These are phyloP conservation scores for Fusarium longipes DNA, from an alignment of 2,329 filamentous ascomycete genomes.

Conservation along the genomic window DNA sequence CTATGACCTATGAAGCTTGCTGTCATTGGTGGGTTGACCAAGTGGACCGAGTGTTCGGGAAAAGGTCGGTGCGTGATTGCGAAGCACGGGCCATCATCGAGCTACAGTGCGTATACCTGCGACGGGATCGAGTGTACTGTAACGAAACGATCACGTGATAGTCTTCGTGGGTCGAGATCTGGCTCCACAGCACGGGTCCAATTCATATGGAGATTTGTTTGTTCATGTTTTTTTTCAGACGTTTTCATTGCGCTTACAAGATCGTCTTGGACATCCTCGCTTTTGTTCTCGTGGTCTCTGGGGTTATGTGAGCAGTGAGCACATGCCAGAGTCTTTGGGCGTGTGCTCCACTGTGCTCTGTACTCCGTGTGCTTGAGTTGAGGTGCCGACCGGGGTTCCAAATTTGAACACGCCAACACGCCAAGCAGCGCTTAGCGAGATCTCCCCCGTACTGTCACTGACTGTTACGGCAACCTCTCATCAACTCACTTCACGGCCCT, in stretches of 20 bases:
- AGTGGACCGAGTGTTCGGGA: slow-evolving; percentile 34
- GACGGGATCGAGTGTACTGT: slow-evolving; percentile 43
- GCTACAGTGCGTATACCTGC: slow-evolving; percentile 8
- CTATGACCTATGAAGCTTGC: slow-evolving; percentile 18
- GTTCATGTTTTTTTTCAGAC: slow-evolving; percentile 29
- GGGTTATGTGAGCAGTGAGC: slow-evolving; percentile 42
- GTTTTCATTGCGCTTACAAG: slow-evolving; percentile 20
- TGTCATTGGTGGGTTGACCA: slow-evolving; percentile 45
- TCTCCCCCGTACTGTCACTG: slow-evolving; percentile 42
- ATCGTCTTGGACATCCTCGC: slow-evolving; percentile 15
- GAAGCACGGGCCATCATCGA: slow-evolving; percentile 26
- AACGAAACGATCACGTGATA: slow-evolving; percentile 51
- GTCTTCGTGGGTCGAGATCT: slow-evolving; percentile 47
- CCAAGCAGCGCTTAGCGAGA: slow-evolving; percentile 52
- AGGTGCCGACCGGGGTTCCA: slow-evolving; percentile 40
- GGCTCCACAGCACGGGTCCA: slow-evolving; percentile 42
- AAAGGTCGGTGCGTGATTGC: slow-evolving; percentile 42
- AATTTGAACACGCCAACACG: slow-evolving; percentile 48
- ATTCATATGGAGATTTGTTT: slow-evolving; percentile 42
- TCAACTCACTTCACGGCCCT: slow-evolving; percentile 45
- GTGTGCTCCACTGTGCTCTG: slow-evolving; percentile 48
- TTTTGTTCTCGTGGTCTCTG: slow-evolving; percentile 36
- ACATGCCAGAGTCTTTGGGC: slow-evolving; percentile 47
- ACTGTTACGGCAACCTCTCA: slow-evolving; percentile 47
- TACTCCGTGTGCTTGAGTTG: slow-evolving; percentile 40